Evolutionary conservation across 2,329 filamentous ascomycete species (phyloP).

Genomic region (Emergomyces pasteurianus): DNA sequence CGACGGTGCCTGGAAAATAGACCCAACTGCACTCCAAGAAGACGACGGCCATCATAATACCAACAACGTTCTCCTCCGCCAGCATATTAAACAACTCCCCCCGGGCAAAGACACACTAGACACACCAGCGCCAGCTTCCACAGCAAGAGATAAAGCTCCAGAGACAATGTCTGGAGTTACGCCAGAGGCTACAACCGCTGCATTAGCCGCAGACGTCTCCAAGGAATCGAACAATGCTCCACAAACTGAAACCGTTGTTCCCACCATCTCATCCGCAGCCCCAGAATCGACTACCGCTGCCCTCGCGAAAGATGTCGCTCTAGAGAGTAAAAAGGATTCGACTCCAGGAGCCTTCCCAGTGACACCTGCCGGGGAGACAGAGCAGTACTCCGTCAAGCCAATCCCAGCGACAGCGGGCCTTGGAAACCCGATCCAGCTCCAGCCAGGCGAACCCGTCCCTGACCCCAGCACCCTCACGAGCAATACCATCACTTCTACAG

Average conservation of each 20-base stretch:
- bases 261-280: constrained; percentile 51
- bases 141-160: not conserved
- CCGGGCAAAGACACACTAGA: constrained; percentile 2
- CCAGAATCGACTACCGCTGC: constrained; percentile 58
- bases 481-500: constrained; percentile 57
- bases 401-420: constrained; percentile 45
- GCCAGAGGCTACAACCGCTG: constrained; percentile 58
- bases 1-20: constrained; percentile 79
- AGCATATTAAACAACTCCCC: constrained; percentile 46
- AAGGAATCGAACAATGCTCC: constrained; percentile 21
- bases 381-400: constrained; percentile 40
- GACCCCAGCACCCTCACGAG: constrained; percentile 50
- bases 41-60: constrained; percentile 71
- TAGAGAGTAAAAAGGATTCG: constrained; percentile 36
- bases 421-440: constrained; percentile 69
- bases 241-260: constrained; percentile 7
- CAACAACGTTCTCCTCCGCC: constrained; percentile 79
- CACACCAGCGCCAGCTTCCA: constrained; percentile 3
- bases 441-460: constrained; percentile 71
- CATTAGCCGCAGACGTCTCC: constrained; percentile 56
- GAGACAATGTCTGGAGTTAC: constrained; percentile 48
- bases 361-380: constrained; percentile 48
- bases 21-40: constrained; percentile 69
- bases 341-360: constrained; percentile 60
- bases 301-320: constrained; percentile 54